Percentiles rank a stretch among this genome's conserved stretches.
Evolutionary conservation across 208 protist genomes (phyloP).

Genomic region (Trichomonas vaginalis): DNA sequence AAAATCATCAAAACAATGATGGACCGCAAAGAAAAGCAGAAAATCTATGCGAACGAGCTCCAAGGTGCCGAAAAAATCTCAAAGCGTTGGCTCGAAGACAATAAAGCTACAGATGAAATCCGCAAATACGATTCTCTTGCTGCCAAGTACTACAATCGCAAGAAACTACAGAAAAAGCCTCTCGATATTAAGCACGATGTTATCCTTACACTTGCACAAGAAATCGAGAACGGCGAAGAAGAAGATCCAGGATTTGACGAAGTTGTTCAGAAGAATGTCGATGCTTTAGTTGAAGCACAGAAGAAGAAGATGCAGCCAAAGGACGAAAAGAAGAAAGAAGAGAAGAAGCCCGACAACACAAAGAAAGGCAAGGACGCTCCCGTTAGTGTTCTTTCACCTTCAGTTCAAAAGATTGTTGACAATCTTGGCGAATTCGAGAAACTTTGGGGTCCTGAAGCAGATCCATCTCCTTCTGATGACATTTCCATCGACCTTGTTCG

Average conservation of each 20-base stretch:
- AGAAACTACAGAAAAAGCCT: background rate
- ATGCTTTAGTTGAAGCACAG: background rate
- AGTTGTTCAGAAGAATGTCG: background rate
- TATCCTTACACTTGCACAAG: background rate
- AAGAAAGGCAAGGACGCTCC: background rate
- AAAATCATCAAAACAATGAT: background rate
- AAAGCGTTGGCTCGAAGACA: background rate
- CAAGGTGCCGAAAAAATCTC: background rate
- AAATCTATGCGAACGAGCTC: background rate
- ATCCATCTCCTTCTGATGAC: background rate
- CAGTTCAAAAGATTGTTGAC: background rate
- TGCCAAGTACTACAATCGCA: background rate
- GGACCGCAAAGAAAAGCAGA: background rate
- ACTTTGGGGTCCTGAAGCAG: background rate
- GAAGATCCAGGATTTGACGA: background rate
- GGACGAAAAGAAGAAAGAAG: background rate
- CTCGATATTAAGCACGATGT: background rate
- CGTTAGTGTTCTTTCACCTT: background rate
- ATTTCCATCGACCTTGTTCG: background rate
- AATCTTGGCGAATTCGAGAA: background rate
- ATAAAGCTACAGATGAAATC: background rate
- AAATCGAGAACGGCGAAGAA: background rate
- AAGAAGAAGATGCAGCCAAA: background rate
- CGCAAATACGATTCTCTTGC: background rate
- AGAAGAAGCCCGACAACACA: background rate